Evolutionary conservation across 176 grass and related monocot species (phyloP), one percentile per base, ranked within the genome.

Genomic region (Guadua angustifolia): DNA sequence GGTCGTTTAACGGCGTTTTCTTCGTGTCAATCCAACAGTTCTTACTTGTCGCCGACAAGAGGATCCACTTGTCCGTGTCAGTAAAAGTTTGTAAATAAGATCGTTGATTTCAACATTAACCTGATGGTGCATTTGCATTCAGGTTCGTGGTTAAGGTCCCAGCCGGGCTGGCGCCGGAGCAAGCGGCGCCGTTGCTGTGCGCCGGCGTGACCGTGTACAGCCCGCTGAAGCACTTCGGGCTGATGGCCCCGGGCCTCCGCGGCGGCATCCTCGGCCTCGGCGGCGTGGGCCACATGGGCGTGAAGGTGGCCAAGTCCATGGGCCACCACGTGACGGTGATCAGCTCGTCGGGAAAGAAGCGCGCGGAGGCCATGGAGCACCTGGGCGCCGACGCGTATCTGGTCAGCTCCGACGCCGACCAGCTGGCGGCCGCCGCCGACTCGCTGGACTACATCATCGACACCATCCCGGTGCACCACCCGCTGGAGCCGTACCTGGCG

Each of bases 271-370:
- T 94, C 12, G 96, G 96, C 18, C 96, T 99, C 0, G 96, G 96
- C 13, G 96, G 96, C n/a, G 93, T 99, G 21, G 96, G 96, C 65
- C 96, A 99, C 84, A 95, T 99, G 93, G 96, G 96, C 29, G 93
- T 99, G 50, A 95, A 99, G 81, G 84, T 99, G 0, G 91, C 93
- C 43, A 99, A 99, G 83, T 85, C 93, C 0, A 92, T 99, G 91
- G 93, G 93, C 45, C 96, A 99, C 88, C 96, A 94, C 69, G 93
- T 99, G 38, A 95, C 96, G 8, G 93, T 94, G 38, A 95, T 99
- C 78, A 99, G 96, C 89, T 99, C 96, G 19, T 99, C 96, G 14
- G 67, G 77, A 68, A 79, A 75, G 87, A 99, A 99, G 86, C 93
- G 88, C 6, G 51, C 59, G 6, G 96, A 99, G 87, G 96, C 96